phyloP scores from a whole-genome alignment of 1,139 yeast genomes.

The Nadsonia starkeyi-henricii region DNA sequence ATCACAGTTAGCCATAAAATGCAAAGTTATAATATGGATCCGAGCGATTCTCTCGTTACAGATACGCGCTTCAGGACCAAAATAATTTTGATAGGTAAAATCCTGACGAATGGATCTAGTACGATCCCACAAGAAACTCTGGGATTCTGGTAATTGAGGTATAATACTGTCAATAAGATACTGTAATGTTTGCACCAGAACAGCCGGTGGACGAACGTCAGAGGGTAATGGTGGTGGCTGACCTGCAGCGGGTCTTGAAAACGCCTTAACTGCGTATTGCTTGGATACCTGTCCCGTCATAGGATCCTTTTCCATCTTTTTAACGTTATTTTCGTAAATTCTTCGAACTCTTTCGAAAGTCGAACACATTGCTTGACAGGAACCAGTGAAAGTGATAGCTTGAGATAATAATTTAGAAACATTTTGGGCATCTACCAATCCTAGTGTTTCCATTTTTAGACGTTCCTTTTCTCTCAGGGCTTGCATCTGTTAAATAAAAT shows the following conservation, averaged over 20 bases:
- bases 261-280: conserved; percentile 70
- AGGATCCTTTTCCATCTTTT: conserved; percentile 55
- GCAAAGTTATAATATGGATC: conserved; percentile 69
- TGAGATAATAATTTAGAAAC: conserved; percentile 68
- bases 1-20: conserved; percentile 67
- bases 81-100: conserved; percentile 87
- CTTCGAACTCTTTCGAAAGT: conserved; percentile 82
- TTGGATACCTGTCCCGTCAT: conserved; percentile 48
- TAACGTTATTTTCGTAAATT: conserved; percentile 76
- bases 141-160: conserved; percentile 64
- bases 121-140: conserved; percentile 94
- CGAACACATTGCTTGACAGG: conserved; percentile 93
- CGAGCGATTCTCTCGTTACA: conserved; percentile 89
- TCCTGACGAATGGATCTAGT: conserved; percentile 97
- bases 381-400: conserved; percentile 77
- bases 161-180: conserved; percentile 55
- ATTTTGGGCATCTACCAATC: conserved; percentile 82
- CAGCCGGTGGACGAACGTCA: conserved; percentile 86
- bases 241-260: conserved; percentile 95
- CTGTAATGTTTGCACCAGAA: conserved; percentile 50
- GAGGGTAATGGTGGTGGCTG: conserved; percentile 97
- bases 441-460: conserved; percentile 61
- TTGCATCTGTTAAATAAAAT: conserved; percentile 30
- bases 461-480: conserved; percentile 68
- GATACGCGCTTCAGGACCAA: conserved; percentile 86